Evolutionary conservation across 805 yeast species (phyloP), one percentile per base, ranked within the genome.

Genomic region (Tanozyma kutaoensis): DNA sequence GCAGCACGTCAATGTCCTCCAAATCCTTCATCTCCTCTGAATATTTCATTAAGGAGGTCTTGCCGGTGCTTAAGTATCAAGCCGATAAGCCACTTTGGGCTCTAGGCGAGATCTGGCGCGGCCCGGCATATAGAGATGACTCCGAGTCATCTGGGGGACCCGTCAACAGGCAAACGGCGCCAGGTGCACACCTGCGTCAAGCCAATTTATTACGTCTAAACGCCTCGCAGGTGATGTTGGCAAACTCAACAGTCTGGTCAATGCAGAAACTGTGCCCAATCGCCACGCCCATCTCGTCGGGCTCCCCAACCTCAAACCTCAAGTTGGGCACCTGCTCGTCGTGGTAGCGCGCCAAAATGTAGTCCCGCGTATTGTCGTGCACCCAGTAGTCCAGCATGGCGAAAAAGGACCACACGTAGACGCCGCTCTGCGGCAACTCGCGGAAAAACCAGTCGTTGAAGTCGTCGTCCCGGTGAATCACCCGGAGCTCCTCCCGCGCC

Each of bases 311-410:
- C 24, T 42, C 51, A 27, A 59, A 48, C 11, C 39, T 39, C 15
- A 62, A 45, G 5, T 37, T 33, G 1, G 52, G 44, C 20, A 51
- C 48, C 12, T 40, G 37, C 20, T 20, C 32, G 20, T 46, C 43
- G 14, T 52, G 45, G 36, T 63, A 60, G 22, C 55, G 47, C 8
- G 49, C 33, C 20, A 66, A 39, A 3, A 73, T 41, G 30, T 46
- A 48, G 17, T 56, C 55, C 24, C 78, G 58, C 1, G 81, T 66
- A 15, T 41, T 48, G 25, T 64, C 57, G 29, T 58, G 55, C 3
- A 77, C 74, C 86, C 86, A 77, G 40, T 72, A 71, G 42, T 77
- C 88, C 16, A 52, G 41, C n/a, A 46, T 48, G 5, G 77, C 75
- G 36, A 72, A 73, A 30, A 66, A 65, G 4, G 58, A 43, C 79